Evolutionary conservation across 1,284 basidiomycete genomes (phyloP).

Genomic region (Papiliotrema terrestris): DNA sequence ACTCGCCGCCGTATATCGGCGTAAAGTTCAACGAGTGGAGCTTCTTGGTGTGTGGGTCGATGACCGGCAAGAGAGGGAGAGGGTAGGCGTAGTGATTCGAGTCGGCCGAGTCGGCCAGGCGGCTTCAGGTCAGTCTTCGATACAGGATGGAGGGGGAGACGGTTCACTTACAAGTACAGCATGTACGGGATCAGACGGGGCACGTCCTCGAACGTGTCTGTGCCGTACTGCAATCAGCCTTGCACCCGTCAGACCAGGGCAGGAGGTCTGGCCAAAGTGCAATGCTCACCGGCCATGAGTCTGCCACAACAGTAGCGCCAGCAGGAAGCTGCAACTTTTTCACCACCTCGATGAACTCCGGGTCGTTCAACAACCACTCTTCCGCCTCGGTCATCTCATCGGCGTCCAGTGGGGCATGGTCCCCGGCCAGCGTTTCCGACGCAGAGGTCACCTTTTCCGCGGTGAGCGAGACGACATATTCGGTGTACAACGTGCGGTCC

Average conservation of each 20-base stretch:
- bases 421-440: background rate
- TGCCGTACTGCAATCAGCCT: background rate
- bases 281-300: constrained; percentile 15
- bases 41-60: constrained; percentile 14
- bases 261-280: constrained; percentile 4
- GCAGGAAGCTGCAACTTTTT: constrained; percentile 26
- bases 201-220: background rate
- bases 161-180: background rate
- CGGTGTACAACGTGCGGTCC: background rate
- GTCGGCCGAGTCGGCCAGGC: constrained; percentile 4
- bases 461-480: background rate
- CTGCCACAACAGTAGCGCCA: constrained; percentile 1
- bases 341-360: constrained; percentile 25
- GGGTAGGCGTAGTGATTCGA: constrained; percentile 46
- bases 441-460: background rate
- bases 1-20: constrained; percentile 29
- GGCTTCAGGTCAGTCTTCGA: too few relatives aligned
- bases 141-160: too few relatives aligned
- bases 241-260: background rate
- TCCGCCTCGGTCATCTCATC: constrained; percentile 37
- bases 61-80: constrained; percentile 43
- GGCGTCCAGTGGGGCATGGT: constrained; percentile 24
- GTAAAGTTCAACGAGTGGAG: constrained; percentile 26
- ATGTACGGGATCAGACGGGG: constrained; percentile 1
- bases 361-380: constrained; percentile 26